Conservation (phyloP, 2,329 filamentous ascomycete species). For the Thermoascus crustaceus region DNA sequence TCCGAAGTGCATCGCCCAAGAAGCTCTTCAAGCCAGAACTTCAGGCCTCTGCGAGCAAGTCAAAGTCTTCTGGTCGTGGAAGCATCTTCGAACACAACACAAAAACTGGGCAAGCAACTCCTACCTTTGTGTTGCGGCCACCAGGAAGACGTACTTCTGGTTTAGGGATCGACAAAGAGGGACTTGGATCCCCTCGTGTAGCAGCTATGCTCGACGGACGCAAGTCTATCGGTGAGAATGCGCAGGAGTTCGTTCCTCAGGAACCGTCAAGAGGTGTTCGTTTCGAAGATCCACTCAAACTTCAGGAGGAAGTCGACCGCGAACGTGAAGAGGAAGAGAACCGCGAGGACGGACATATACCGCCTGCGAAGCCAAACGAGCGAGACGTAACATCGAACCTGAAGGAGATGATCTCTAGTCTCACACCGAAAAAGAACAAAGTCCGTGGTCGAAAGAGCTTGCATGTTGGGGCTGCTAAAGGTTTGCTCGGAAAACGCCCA, state of each 20-base stretch:
- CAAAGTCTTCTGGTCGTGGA: conserved; percentile 27
- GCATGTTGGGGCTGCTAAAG: conserved; percentile 64
- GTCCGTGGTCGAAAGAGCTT: conserved; percentile 66
- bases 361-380: conserved; percentile 41
- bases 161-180: conserved; percentile 60
- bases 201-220: conserved; percentile 63
- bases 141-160: conserved; percentile 55
- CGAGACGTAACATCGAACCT: conserved; percentile 59
- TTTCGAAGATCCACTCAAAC: conserved; percentile 57
- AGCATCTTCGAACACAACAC: conserved; percentile 49
- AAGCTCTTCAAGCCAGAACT: conserved; percentile 39
- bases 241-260: conserved; percentile 55
- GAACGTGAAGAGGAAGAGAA: conserved; percentile 55
- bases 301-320: conserved; percentile 56
- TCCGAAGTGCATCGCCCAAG: conserved; percentile 43
- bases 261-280: conserved; percentile 42
- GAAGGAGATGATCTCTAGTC: conserved; percentile 67
- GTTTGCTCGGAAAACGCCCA: conserved; percentile 66
- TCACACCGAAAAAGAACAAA: conserved; percentile 66
- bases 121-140: conserved; percentile 57
- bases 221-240: conserved; percentile 61
- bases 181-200: conserved; percentile 67
- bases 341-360: conserved; percentile 50
- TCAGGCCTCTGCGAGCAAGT: conserved; percentile 27
- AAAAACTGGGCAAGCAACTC: conserved; percentile 50